These are phyloP conservation scores for Ceratobasidium sp. DNA, from an alignment of 1,284 basidiomycete genomes.

Conservation along the genomic window DNA sequence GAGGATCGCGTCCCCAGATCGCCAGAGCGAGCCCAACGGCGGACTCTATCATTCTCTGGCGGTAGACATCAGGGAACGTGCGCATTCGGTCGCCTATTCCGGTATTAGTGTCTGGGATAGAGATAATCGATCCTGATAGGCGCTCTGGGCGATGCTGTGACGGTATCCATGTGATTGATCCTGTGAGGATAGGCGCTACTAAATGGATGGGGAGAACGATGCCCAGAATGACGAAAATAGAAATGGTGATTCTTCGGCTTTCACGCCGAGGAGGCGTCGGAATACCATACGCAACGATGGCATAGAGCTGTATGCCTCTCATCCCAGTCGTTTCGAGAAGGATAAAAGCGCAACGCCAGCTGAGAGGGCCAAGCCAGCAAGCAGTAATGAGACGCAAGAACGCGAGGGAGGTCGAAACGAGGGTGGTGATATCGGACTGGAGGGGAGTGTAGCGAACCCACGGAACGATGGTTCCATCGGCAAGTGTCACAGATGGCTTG, in stretches of 20 bases:
- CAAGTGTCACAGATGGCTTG: neutral
- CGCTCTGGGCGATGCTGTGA: neutral
- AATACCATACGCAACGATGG: neutral
- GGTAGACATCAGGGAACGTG: neutral
- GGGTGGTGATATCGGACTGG: constrained; percentile 20
- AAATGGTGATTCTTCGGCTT: neutral
- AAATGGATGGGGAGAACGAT: neutral
- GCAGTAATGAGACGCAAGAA: neutral
- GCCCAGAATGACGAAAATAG: neutral
- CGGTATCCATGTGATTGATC: constrained; percentile 10
- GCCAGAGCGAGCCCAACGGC: neutral
- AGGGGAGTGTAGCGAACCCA: neutral
- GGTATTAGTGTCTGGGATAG: neutral
- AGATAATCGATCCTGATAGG: neutral
- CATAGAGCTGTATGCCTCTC: neutral
- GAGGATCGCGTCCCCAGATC: neutral
- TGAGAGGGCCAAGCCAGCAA: neutral
- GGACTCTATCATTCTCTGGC: neutral
- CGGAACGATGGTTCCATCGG: neutral
- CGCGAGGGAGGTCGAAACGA: neutral
- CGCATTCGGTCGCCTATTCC: neutral
- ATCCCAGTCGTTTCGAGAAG: constrained; percentile 10
- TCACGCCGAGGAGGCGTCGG: neutral
- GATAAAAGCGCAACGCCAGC: constrained; percentile 25
- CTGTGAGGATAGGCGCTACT: constrained; percentile 6